These are phyloP conservation scores for Candida tammaniensis DNA, from an alignment of 805 yeast species.

Conservation along the genomic window DNA sequence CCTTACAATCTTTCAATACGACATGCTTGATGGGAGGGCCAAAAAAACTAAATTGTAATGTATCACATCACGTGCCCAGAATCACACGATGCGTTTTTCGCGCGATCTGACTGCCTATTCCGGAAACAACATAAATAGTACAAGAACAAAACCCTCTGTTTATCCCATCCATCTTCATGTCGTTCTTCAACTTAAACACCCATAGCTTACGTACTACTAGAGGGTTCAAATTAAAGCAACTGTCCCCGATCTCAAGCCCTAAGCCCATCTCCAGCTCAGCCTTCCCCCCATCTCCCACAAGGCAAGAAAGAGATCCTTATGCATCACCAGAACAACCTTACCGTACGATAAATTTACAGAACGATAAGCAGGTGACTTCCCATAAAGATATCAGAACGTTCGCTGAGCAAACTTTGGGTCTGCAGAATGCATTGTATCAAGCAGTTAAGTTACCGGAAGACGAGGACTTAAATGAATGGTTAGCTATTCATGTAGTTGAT, in stretches of 20 bases:
- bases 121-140: no score
- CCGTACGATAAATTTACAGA: slow-evolving; percentile 28
- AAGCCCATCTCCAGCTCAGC: slow-evolving; percentile 34
- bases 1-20: no score
- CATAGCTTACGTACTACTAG: slow-evolving; percentile 41
- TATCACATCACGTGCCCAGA: no score
- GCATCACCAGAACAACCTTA: slow-evolving; percentile 22
- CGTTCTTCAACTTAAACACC: slow-evolving; percentile 44
- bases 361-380: slow-evolving; percentile 30
- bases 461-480: slow-evolving; percentile 90
- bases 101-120: no score
- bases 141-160: no score
- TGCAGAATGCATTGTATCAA: slow-evolving; percentile 84
- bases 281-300: slow-evolving; percentile 23
- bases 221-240: slow-evolving; percentile 41
- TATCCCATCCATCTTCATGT: slow-evolving; percentile 10
- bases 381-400: slow-evolving; percentile 80
- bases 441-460: slow-evolving; percentile 94
- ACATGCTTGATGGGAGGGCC: no score
- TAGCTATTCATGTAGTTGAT: slow-evolving; percentile 97
- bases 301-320: slow-evolving; percentile 9
- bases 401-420: slow-evolving; percentile 94
- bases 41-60: no score
- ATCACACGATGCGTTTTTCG: no score
- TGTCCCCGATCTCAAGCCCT: slow-evolving; percentile 39